These are phyloP conservation scores for Calvatia gigantea DNA, from an alignment of 768 basidiomycete genomes.

Conservation along the genomic window DNA sequence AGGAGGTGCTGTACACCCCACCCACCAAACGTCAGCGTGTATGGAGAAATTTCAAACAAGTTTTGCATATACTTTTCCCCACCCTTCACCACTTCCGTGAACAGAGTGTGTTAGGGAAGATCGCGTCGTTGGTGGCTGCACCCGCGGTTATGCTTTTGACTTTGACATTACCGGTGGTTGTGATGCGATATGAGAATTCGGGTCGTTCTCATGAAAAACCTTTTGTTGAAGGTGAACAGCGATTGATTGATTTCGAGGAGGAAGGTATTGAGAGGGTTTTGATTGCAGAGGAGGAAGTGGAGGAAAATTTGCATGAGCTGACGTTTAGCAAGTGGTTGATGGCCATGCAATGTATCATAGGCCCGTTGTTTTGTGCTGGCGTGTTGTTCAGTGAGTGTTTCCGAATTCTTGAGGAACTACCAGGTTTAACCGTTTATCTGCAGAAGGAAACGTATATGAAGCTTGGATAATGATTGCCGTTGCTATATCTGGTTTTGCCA, in stretches of 20 bases:
- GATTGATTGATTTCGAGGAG: conserved; percentile 70
- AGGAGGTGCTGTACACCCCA: conserved; percentile 37
- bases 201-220: conserved; percentile 37
- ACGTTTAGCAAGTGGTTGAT: conserved; percentile 80
- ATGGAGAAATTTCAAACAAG: conserved; percentile 32
- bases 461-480: conserved; percentile 54
- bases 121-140: conserved; percentile 76
- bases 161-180: conserved; percentile 87
- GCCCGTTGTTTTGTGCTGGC: conserved; percentile 71
- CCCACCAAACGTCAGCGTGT: conserved; percentile 39
- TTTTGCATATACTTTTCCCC: conserved; percentile 75
- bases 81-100: conserved; percentile 70
- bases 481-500: conserved; percentile 48
- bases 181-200: conserved; percentile 46
- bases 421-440: conserved; percentile 5
- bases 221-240: conserved; percentile 31
- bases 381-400: conserved; percentile 72
- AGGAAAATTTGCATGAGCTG: conserved; percentile 65
- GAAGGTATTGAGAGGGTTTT: conserved; percentile 67
- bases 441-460: conserved; percentile 45
- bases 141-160: conserved; percentile 87
- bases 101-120: conserved; percentile 68
- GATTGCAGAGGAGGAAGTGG: conserved; percentile 71
- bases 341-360: conserved; percentile 77
- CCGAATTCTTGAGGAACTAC: not conserved